Conservation (phyloP, 495 filamentous ascomycete genomes). For the Aspergillus olivimuriae region DNA sequence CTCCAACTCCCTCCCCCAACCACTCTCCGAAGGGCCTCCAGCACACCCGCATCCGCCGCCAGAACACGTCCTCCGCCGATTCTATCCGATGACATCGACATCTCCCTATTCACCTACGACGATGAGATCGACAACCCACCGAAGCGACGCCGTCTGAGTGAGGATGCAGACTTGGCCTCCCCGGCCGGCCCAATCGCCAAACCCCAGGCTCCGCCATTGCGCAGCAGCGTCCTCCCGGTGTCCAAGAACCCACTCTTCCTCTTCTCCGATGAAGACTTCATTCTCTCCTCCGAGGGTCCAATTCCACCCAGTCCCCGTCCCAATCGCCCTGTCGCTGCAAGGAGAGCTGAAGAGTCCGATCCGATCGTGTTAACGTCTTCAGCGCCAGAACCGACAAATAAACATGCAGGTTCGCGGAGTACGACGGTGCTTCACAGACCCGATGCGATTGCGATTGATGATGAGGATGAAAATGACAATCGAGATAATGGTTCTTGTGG, state of each 20-base stretch:
- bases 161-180: slow-evolving; percentile 5
- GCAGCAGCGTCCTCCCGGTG: background rate
- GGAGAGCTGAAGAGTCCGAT: slow-evolving; percentile 32
- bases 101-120: slow-evolving; percentile 28
- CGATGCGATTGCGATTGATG: slow-evolving; percentile 32
- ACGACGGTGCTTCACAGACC: slow-evolving; percentile 5
- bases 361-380: slow-evolving; percentile 52
- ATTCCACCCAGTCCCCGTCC: background rate
- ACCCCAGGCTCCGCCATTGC: background rate
- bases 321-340: slow-evolving; percentile 3
- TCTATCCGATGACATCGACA: slow-evolving; percentile 48
- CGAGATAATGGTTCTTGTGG: no score
- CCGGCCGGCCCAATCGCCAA: background rate
- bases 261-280: slow-evolving; percentile 34
- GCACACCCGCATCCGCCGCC: background rate
- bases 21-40: background rate
- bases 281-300: slow-evolving; percentile 16
- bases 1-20: slow-evolving; percentile 9
- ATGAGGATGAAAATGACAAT: slow-evolving; percentile 25
- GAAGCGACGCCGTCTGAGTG: slow-evolving; percentile 39
- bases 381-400: slow-evolving; percentile 17
- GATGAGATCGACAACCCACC: slow-evolving; percentile 24
- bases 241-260: slow-evolving; percentile 19
- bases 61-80: slow-evolving; percentile 15
- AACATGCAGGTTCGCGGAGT: slow-evolving; percentile 21